A percentile compares a stretch with the other conserved stretches of the same genome.
phyloP scores from a whole-genome alignment of 2,329 filamentous ascomycete genomes.

The Coniochaeta sp. region DNA sequence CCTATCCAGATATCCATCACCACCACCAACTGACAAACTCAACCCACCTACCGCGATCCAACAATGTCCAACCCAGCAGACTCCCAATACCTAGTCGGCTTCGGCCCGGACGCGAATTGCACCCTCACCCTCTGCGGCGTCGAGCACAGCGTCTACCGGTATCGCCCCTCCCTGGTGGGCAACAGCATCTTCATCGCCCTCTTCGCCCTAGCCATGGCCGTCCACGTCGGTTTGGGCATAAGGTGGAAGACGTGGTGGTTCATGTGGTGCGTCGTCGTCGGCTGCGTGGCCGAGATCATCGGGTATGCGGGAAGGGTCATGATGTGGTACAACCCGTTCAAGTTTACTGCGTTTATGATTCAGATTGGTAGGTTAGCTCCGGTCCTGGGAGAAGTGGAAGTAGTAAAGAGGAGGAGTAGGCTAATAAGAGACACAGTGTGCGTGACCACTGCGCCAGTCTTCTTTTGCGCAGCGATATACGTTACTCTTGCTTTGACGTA shows the following conservation, averaged over 20 bases:
- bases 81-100: constrained; percentile 18
- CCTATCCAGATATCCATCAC: neutral
- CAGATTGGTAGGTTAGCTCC: constrained; percentile 48
- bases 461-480: constrained; percentile 59
- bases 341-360: constrained; percentile 54
- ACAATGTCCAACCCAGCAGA: constrained; percentile 3
- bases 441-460: constrained; percentile 49
- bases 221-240: constrained; percentile 38
- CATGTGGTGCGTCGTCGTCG: constrained; percentile 44
- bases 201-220: constrained; percentile 37
- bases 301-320: constrained; percentile 57
- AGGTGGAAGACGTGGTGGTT: constrained; percentile 42
- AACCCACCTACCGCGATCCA: neutral
- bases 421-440: constrained; percentile 33
- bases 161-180: constrained; percentile 35
- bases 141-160: constrained; percentile 37
- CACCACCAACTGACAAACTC: neutral
- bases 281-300: constrained; percentile 50
- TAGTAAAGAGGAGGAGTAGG: too few species aligned
- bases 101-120: constrained; percentile 41
- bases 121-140: constrained; percentile 40
- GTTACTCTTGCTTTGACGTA: constrained; percentile 45
- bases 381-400: neutral
- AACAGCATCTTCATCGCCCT: constrained; percentile 35
- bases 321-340: constrained; percentile 51